Percentiles rank a stretch among this genome's conserved stretches.
phyloP scores from a whole-genome alignment of 1,284 basidiomycete genomes.

The Ceratobasidium theobromae region DNA sequence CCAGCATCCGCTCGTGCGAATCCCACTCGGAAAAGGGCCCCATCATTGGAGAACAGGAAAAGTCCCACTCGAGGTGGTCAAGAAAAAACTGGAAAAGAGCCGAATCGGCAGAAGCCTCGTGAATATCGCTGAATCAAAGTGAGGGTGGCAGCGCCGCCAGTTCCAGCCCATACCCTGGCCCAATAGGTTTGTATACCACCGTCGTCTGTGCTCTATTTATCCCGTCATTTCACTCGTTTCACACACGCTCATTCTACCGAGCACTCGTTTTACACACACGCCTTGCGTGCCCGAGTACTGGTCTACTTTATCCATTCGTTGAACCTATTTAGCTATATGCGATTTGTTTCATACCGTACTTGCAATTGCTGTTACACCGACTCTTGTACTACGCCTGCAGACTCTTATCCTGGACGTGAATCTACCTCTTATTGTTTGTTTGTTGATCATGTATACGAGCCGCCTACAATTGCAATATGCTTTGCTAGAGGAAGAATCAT shows the following conservation, averaged over 20 bases:
- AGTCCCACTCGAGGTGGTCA: constrained; percentile 11
- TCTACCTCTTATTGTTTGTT: too few relatives aligned
- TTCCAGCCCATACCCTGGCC: constrained; percentile 1
- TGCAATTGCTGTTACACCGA: too few relatives aligned
- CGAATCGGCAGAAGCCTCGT: not conserved
- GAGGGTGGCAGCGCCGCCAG: not conserved
- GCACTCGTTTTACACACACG: too few relatives aligned
- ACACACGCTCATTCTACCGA: too few relatives aligned
- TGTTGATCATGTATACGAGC: too few relatives aligned
- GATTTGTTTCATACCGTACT: too few relatives aligned
- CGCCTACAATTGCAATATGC: too few relatives aligned
- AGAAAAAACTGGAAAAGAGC: constrained; percentile 6
- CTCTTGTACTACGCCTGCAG: too few relatives aligned
- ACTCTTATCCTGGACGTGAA: too few relatives aligned
- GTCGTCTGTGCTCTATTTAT: not conserved
- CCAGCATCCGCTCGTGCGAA: constrained; percentile 3
- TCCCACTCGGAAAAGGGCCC: constrained; percentile 22
- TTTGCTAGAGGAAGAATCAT: too few relatives aligned
- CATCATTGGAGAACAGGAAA: not conserved
- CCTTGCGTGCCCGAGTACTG: not conserved
- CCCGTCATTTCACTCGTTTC: constrained; percentile 11
- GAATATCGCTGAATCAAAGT: not conserved
- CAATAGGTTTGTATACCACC: constrained; percentile 17
- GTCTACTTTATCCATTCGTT: constrained; percentile 19
- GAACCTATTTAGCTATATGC: too few relatives aligned